Base-by-base conservation (phyloP, 1,139 yeast species). In the Yamadazyma friedrichii region DNA sequence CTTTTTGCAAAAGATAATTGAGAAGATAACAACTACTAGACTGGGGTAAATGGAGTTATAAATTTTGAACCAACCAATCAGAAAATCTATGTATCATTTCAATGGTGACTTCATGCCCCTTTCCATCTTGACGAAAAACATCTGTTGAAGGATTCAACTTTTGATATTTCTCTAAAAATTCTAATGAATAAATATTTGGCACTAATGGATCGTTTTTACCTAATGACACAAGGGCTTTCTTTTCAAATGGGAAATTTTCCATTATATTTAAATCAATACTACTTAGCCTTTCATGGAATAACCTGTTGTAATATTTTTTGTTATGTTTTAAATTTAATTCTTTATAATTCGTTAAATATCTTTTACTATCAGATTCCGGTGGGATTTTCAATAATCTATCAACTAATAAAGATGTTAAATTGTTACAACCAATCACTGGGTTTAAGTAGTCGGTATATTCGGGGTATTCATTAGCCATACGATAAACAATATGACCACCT, bases 401-500 rank as follows among this genome's bases (percentile, higher is more conserved):
- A 43, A 74, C 42, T 49, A 76, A 56, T 42, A 76, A 57, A 3
- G 77, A 59, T 4, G 76, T 55, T 45, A 76, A 54, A 41, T 76
- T 78, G 35, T 64, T 58, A 39, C 70, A 64, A 1, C 80, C 82
- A 39, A 77, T 62, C 17, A 76, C 67, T 1, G 82, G 81, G 35
- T 70, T 67, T 33, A 73, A 59, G 13, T 64, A 64, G 12, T 62
- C 58, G 3, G 73, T 70, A 30, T 58, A 46, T 3, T 64, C 58
- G 1, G 80, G 79, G 45, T 61, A 62, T 45, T 56, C 54, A 33
- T 53, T 53, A 5, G 74, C 80, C 39, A 72, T 69, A 39, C 82
- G 59, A 58, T 79, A 76, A 20, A 74, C 64, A 9, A 74, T 62
- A 56, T 82, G 86, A 0, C 79, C 88, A 1, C 88, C 88, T 46